Conservation (phyloP, 352 stramenopile species). For the Globisporangium lucens region DNA sequence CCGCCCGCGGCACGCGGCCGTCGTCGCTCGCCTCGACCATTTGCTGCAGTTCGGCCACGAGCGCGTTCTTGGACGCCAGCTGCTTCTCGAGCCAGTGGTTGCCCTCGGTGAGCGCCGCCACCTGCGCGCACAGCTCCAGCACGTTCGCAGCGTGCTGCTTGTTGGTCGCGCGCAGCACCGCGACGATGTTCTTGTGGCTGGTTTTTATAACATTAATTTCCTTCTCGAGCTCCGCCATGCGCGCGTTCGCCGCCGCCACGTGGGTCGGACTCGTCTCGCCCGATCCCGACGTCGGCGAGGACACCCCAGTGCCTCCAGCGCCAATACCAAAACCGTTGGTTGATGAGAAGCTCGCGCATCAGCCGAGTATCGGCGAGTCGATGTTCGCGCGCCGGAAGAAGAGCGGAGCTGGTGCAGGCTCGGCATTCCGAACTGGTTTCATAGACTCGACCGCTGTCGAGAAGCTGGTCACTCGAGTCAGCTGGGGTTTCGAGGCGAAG, state of each 20-base stretch:
- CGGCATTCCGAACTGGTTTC: conserved; percentile 11
- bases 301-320: not conserved
- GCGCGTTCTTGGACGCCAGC: conserved; percentile 49
- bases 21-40: conserved; percentile 27
- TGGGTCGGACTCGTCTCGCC: conserved; percentile 7
- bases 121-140: conserved; percentile 58
- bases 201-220: conserved; percentile 60
- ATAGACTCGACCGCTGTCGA: conserved; percentile 31
- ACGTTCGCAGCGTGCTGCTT: conserved; percentile 66
- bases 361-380: conserved; percentile 27
- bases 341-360: conserved; percentile 27
- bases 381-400: conserved; percentile 43
- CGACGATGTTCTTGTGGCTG: conserved; percentile 71
- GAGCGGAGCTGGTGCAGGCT: conserved; percentile 21
- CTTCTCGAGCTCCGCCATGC: conserved; percentile 53
- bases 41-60: conserved; percentile 48
- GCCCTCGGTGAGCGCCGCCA: conserved; percentile 52
- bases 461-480: conserved; percentile 10
- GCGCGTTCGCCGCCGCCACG: conserved; percentile 14
- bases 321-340: conserved; percentile 1
- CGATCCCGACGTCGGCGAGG: not conserved
- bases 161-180: conserved; percentile 62
- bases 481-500: not conserved
- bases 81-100: conserved; percentile 64
- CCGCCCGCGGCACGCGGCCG: conserved; percentile 27